A percentile compares a stretch with the other conserved stretches of the same genome.
These are phyloP conservation scores for Urochloa ruziziensis DNA, from an alignment of 176 grass and related monocot species.

Conservation along the genomic window DNA sequence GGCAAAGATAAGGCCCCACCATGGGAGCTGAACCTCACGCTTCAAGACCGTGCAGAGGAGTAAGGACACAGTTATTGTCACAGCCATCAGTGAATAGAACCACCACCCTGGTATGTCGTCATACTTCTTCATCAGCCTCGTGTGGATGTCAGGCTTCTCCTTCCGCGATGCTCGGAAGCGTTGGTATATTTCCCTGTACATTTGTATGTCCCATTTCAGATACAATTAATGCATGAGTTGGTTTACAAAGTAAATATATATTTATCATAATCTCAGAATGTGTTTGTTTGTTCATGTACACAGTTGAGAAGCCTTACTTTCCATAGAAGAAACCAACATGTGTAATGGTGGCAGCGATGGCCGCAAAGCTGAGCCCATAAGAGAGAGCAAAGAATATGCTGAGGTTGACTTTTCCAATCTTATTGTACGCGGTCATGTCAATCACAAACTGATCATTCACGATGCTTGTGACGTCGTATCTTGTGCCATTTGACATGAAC, in stretches of 20 bases:
- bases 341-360: slow-evolving; percentile 63
- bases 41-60: slow-evolving; percentile 71
- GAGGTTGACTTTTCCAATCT: slow-evolving; percentile 57
- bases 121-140: slow-evolving; percentile 69
- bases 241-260: too few relatives aligned
- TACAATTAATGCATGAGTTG: neutral
- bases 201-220: neutral
- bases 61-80: slow-evolving; percentile 45
- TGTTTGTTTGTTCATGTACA: neutral
- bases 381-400: slow-evolving; percentile 62
- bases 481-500: slow-evolving; percentile 51
- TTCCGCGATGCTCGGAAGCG: slow-evolving; percentile 48
- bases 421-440: slow-evolving; percentile 25
- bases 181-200: slow-evolving; percentile 65
- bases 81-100: slow-evolving; percentile 61
- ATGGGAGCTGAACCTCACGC: slow-evolving; percentile 69
- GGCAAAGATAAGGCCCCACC: slow-evolving; percentile 79
- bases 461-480: slow-evolving; percentile 48
- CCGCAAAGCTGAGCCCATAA: slow-evolving; percentile 73
- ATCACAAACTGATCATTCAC: slow-evolving; percentile 61
- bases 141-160: slow-evolving; percentile 71
- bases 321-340: slow-evolving; percentile 87
- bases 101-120: slow-evolving; percentile 77
- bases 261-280: too few relatives aligned
- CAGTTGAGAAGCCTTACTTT: slow-evolving; percentile 41